Conservation (phyloP, 2,329 filamentous ascomycete genomes). For the Nigrospora oryzae region DNA sequence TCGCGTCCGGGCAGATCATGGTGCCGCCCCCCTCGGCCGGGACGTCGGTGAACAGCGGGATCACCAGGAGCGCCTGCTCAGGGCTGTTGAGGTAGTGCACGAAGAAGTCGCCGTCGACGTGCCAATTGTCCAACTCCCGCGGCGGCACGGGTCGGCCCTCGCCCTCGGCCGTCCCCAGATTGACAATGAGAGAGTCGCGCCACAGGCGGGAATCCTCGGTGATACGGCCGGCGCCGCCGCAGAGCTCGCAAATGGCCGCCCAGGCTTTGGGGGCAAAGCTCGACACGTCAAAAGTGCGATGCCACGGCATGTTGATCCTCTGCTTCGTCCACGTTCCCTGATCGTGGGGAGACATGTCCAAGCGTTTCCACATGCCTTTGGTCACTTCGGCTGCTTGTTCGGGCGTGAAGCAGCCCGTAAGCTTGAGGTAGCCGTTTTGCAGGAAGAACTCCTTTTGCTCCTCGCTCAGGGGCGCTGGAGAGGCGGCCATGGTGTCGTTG, state of each 20-base stretch:
- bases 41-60: slow-evolving; percentile 60
- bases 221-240: slow-evolving; percentile 53
- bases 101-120: slow-evolving; percentile 67
- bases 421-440: slow-evolving; percentile 44
- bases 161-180: slow-evolving; percentile 49
- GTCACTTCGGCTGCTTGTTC: slow-evolving; percentile 18
- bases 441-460: slow-evolving; percentile 37
- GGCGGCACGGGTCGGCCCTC: slow-evolving; percentile 42
- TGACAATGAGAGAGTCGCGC: slow-evolving; percentile 62
- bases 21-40: slow-evolving; percentile 53
- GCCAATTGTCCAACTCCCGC: slow-evolving; percentile 49
- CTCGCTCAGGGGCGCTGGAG: slow-evolving; percentile 17
- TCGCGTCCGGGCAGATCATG: slow-evolving; percentile 52
- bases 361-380: slow-evolving; percentile 52
- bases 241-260: slow-evolving; percentile 57
- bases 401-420: slow-evolving; percentile 34
- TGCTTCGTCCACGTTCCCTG: slow-evolving; percentile 56
- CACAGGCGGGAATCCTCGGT: slow-evolving; percentile 41
- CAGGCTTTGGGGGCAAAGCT: slow-evolving; percentile 57
- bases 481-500: slow-evolving; percentile 12
- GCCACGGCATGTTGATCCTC: slow-evolving; percentile 56
- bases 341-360: slow-evolving; percentile 56
- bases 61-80: slow-evolving; percentile 61
- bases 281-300: slow-evolving; percentile 42
- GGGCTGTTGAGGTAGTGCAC: slow-evolving; percentile 63